These are phyloP conservation scores for Zygnema cylindricum DNA, from an alignment of 139 green algal species.

Conservation along the genomic window DNA sequence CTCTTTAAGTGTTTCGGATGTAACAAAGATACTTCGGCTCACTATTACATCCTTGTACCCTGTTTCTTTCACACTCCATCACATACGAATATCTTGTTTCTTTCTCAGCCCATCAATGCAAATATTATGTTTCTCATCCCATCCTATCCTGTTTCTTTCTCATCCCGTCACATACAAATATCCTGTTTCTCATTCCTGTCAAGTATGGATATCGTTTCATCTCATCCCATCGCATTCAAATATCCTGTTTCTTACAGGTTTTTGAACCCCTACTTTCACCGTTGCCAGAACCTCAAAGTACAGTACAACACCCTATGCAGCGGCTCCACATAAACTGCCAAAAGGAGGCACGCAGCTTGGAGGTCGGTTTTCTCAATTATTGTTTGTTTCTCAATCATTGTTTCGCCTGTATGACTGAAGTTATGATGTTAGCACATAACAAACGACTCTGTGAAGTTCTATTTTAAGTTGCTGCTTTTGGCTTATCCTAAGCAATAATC, in stretches of 20 bases:
- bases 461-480: no score
- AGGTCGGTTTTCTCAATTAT: no score
- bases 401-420: neutral
- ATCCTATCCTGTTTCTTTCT: no score
- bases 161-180: neutral
- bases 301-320: neutral
- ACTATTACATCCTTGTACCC: neutral
- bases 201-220: neutral
- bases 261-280: neutral
- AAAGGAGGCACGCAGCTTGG: neutral
- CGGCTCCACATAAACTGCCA: neutral
- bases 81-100: neutral
- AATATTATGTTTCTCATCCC: no score
- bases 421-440: neutral
- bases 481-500: no score
- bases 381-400: no score
- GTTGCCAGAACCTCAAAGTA: neutral
- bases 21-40: neutral
- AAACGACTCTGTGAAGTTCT: no score
- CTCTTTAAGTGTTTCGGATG: neutral
- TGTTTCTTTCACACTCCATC: neutral
- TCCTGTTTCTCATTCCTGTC: no score
- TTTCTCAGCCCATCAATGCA: no score
- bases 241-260: no score
- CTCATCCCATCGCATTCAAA: neutral